phyloP scores from a whole-genome alignment of 1,284 basidiomycete species.

The Ceratobasidium sp. region DNA sequence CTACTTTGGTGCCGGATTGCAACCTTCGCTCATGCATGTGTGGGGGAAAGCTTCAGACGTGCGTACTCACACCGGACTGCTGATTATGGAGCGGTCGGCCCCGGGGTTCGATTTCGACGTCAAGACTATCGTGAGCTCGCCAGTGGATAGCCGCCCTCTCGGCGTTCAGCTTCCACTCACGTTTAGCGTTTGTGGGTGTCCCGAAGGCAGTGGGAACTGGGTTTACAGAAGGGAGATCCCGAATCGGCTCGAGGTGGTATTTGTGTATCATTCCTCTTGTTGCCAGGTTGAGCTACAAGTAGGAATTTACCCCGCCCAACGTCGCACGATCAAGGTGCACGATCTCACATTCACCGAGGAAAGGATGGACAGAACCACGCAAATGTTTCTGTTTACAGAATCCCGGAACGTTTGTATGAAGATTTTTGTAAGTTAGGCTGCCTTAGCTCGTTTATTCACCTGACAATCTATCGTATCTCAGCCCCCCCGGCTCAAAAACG shows the following conservation, averaged over 20 bases:
- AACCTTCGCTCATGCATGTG: not conserved
- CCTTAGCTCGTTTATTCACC: too few relatives aligned
- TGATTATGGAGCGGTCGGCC: not conserved
- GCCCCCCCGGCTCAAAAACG: too few relatives aligned
- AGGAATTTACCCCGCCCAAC: not conserved
- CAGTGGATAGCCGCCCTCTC: not conserved
- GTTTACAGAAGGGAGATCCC: not conserved
- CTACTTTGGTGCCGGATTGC: slow-evolving; percentile 3
- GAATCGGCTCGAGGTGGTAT: not conserved
- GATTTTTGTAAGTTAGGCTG: not conserved
- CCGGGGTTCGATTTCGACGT: not conserved
- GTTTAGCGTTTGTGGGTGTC: not conserved
- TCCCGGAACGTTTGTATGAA: not conserved
- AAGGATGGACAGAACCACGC: not conserved
- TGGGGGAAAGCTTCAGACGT: not conserved
- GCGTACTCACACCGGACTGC: not conserved
- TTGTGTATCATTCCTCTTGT: not conserved
- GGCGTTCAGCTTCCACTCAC: not conserved
- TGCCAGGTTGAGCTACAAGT: slow-evolving; percentile 3
- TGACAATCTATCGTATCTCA: too few relatives aligned
- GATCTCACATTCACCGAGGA: not conserved
- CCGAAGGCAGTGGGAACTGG: not conserved
- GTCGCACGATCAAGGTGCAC: not conserved
- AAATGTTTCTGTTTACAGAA: not conserved
- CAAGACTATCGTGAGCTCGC: not conserved